Evolutionary conservation across 768 basidiomycete genomes (phyloP), one percentile per base, ranked within the genome.

Genomic region (Pleurotus sapidus): DNA sequence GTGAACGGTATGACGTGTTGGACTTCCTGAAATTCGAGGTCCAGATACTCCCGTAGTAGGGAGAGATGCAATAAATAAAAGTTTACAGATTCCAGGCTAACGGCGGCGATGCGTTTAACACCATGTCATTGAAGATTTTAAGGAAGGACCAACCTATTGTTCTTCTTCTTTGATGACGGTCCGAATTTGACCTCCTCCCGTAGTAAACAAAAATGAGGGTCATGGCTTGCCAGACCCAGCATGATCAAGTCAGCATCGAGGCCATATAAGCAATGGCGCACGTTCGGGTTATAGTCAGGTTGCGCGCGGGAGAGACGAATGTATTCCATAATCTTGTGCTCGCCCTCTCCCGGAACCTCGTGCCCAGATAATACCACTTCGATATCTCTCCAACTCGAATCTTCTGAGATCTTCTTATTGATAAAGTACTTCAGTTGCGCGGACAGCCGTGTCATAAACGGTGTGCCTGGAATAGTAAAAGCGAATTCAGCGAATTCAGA

Each of bases 251-350:
- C 97, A 30, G 97, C 97, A 68, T 99, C 97, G 37, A 99, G 87
- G 43, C 97, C 97, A 71, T 99, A 99, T 55, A 99, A 77, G 74
- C 97, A 99, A 73, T 99, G 97, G 63, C 97, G 89, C 56, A 95
- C 83, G 72, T 98, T 98, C 3, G 96, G 93, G 73, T 97, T 90
- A 76, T 98, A 95, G 69, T 93, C 89, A 6, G 91, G 92, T 70
- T 98, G 97, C 27, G 97, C 95, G 64, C 95, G 90, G 53, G 90
- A 88, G 59, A 94, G 74, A 39, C 97, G 89, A 69, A 99, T 98
- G 73, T 95, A 99, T 70, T 98, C 97, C 91, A 98, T 98, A 63
- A 99, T 95, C 80, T 99, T 99, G 83, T 99, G 97, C 69, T 99
- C 97, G 59, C 97, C 97, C 73, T 99, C 97, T 63, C 97, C 97